Evolutionary conservation across 2,329 filamentous ascomycete genomes (phyloP).

Genomic region (Cordyceps cicadae): DNA sequence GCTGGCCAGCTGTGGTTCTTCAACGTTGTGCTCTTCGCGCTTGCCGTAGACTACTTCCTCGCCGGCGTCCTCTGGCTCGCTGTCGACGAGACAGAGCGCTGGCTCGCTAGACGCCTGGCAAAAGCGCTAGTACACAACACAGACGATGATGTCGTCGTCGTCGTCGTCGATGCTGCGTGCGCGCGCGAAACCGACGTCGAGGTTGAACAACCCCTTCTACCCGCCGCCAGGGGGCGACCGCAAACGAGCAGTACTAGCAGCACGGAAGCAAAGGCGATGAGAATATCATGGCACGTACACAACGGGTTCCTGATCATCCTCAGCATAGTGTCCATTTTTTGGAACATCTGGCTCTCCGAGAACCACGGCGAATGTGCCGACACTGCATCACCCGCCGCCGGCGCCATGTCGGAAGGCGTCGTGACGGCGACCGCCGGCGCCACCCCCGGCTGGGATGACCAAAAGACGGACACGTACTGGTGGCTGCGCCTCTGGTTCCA

Average conservation of each 20-base stretch:
- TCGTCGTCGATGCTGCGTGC: not conserved
- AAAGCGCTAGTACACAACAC: not conserved
- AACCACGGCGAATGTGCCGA: slow-evolving; percentile 28
- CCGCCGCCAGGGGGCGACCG: not conserved
- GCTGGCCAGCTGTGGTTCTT: slow-evolving; percentile 32
- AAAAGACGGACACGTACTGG: slow-evolving; percentile 9
- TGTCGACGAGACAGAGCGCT: slow-evolving; percentile 26
- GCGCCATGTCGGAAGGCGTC: not conserved
- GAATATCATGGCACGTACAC: slow-evolving; percentile 33
- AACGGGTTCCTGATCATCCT: slow-evolving; percentile 29
- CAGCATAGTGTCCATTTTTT: slow-evolving; percentile 32
- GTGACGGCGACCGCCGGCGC: not conserved
- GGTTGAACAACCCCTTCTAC: slow-evolving; percentile 25
- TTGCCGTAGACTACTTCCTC: slow-evolving; percentile 38
- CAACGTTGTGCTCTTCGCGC: slow-evolving; percentile 35
- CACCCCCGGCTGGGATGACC: not conserved
- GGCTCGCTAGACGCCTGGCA: slow-evolving; percentile 21
- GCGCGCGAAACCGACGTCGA: slow-evolving; percentile 14
- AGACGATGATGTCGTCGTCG: not conserved
- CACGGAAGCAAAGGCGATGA: not conserved
- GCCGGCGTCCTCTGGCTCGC: slow-evolving; percentile 34
- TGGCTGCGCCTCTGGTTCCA: slow-evolving; percentile 35
- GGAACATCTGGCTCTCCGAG: slow-evolving; percentile 39
- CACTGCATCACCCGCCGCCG: slow-evolving; percentile 5
- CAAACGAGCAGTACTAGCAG: not conserved